phyloP scores from a whole-genome alignment of 2,329 filamentous ascomycete species.

The Alternaria gaisen region DNA sequence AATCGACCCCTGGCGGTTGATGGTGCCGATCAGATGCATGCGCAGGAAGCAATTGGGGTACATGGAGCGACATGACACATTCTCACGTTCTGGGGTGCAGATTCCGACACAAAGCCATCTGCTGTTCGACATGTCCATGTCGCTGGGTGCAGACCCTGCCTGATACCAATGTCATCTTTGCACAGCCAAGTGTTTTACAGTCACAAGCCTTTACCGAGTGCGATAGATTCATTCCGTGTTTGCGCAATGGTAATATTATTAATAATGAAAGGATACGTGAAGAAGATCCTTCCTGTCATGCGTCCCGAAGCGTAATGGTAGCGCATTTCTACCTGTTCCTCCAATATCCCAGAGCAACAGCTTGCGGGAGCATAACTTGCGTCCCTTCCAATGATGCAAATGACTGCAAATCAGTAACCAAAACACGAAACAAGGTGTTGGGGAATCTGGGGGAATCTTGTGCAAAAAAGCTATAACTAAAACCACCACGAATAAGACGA shows the following conservation, averaged over 20 bases:
- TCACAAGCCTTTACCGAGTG: neutral
- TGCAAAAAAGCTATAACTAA: constrained; percentile 34
- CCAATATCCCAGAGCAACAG: constrained; percentile 14
- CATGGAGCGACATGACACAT: constrained; percentile 2
- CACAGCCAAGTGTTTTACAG: neutral
- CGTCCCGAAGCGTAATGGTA: constrained; percentile 19
- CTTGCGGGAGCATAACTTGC: constrained; percentile 20
- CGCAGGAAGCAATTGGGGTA: constrained; percentile 7
- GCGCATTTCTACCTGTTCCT: constrained; percentile 17
- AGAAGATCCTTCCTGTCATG: constrained; percentile 21
- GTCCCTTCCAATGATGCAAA: constrained; percentile 26
- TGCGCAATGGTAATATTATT: constrained; percentile 36
- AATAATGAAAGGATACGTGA: constrained; percentile 34
- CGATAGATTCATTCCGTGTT: neutral
- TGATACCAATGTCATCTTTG: constrained; percentile 1
- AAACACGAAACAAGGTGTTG: constrained; percentile 20
- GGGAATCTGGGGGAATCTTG: constrained; percentile 41
- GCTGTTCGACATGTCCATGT: constrained; percentile 1
- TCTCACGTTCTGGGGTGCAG: constrained; percentile 23
- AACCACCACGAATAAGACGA: constrained; percentile 31
- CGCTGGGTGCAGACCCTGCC: constrained; percentile 7
- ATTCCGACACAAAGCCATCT: constrained; percentile 14
- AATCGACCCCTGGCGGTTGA: constrained; percentile 8
- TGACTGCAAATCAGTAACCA: constrained; percentile 19
- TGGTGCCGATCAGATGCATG: constrained; percentile 10